Evolutionary conservation across 129 eudicot species (phyloP).

Genomic region (Tanacetum coccineum): DNA sequence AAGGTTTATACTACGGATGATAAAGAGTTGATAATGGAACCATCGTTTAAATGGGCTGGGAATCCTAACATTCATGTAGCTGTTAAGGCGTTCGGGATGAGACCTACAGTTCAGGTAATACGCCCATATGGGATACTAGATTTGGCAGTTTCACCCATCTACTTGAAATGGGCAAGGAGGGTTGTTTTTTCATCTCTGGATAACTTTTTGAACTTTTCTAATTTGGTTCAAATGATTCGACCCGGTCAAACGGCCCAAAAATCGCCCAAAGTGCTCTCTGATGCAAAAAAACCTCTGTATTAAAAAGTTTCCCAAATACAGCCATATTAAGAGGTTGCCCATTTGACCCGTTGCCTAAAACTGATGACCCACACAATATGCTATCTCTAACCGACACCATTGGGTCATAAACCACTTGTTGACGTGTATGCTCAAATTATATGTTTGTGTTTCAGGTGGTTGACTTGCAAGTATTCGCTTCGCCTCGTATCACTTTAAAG

Average conservation of each 20-base stretch:
- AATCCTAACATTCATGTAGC: conserved; percentile 81
- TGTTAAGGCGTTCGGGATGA: conserved; percentile 78
- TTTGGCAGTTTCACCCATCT: background rate
- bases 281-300: background rate
- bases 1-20: conserved; percentile 80
- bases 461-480: conserved; percentile 95
- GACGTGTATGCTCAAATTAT: conserved; percentile 7
- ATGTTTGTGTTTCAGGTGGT: conserved; percentile 45
- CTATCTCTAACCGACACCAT: background rate
- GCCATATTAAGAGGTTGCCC: background rate
- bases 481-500: conserved; percentile 83
- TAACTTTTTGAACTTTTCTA: too few relatives aligned
- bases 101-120: conserved; percentile 79
- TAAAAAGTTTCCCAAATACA: background rate
- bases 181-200: background rate
- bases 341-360: background rate
- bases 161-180: background rate
- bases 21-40: conserved; percentile 91
- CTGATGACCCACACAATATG: background rate
- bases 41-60: conserved; percentile 79
- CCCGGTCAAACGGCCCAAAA: background rate
- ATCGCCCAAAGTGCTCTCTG: background rate
- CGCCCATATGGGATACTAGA: background rate
- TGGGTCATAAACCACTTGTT: background rate
- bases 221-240: too few relatives aligned